Evolutionary conservation across 176 grass and related monocot genomes (phyloP).

Genomic region (Triticum dicoccoides): DNA sequence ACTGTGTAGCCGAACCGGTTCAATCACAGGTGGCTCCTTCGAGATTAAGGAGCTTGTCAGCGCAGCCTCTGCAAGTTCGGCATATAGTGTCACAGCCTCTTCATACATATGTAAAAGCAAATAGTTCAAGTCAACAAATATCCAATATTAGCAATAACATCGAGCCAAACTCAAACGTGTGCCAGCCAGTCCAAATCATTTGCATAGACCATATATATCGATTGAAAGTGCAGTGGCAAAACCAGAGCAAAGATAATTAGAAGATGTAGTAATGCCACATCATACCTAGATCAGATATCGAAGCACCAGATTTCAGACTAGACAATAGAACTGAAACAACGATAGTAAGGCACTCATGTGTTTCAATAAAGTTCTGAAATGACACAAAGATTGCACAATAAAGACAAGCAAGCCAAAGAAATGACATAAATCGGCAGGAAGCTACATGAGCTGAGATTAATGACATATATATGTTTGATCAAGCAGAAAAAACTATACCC

Average conservation of each 20-base stretch:
- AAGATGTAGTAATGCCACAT: not conserved
- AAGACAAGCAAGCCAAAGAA: not conserved
- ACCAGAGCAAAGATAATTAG: not conserved
- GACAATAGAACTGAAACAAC: not conserved
- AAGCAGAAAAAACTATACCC: not conserved
- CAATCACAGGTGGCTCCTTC: slow-evolving; percentile 85
- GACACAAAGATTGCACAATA: not conserved
- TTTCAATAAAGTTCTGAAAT: not conserved
- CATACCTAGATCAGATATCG: not conserved
- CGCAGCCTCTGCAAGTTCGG: slow-evolving; percentile 90
- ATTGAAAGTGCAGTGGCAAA: not conserved
- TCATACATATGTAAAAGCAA: slow-evolving; percentile 73
- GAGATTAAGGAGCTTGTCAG: slow-evolving; percentile 89
- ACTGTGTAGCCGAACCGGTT: slow-evolving; percentile 80
- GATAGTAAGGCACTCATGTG: not conserved
- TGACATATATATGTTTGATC: not conserved
- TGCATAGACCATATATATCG: not conserved
- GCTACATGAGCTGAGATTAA: not conserved
- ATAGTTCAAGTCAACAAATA: not conserved
- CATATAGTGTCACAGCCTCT: slow-evolving; percentile 82
- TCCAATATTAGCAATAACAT: not conserved
- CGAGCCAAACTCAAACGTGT: not conserved
- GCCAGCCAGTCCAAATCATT: not conserved
- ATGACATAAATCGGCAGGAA: not conserved
- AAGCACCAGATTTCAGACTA: not conserved